Percentiles rank a stretch among this genome's conserved stretches.
These are phyloP conservation scores for Globisporangium paroecandrum DNA, from an alignment of 352 stramenopile genomes.

Conservation along the genomic window DNA sequence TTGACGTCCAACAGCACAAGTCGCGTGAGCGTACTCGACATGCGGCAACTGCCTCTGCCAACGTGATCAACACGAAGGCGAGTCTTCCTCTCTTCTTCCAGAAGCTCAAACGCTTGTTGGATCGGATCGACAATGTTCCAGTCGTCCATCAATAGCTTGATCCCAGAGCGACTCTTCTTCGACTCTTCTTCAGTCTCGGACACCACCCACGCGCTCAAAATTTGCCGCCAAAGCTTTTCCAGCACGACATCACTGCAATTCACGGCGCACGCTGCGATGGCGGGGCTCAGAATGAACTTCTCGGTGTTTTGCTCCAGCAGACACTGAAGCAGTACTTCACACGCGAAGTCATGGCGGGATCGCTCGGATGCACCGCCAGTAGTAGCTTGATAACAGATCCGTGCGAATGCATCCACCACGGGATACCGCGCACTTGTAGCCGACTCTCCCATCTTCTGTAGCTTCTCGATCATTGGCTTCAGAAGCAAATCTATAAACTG, in stretches of 20 bases:
- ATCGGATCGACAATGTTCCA: slow-evolving; percentile 41
- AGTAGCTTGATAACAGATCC: slow-evolving; percentile 25
- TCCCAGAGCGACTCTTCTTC: not conserved
- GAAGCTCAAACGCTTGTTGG: slow-evolving; percentile 53
- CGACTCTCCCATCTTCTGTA: slow-evolving; percentile 60
- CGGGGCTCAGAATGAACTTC: slow-evolving; percentile 70
- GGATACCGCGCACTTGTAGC: slow-evolving; percentile 60
- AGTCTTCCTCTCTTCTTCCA: slow-evolving; percentile 45
- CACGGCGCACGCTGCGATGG: slow-evolving; percentile 60
- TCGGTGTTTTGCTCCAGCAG: slow-evolving; percentile 74
- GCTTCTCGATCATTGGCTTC: slow-evolving; percentile 65
- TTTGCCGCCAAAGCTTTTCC: slow-evolving; percentile 36
- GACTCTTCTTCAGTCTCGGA: slow-evolving; percentile 7
- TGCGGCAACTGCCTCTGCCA: slow-evolving; percentile 17
- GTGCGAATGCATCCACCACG: slow-evolving; percentile 59
- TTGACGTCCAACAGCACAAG: slow-evolving; percentile 32
- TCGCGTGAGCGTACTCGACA: slow-evolving; percentile 43
- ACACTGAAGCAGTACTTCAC: slow-evolving; percentile 64
- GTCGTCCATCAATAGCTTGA: slow-evolving; percentile 3
- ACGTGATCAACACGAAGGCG: slow-evolving; percentile 13
- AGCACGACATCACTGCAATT: slow-evolving; percentile 58
- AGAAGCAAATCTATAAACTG: slow-evolving; percentile 60
- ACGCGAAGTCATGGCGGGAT: slow-evolving; percentile 59
- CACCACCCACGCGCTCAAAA: slow-evolving; percentile 28
- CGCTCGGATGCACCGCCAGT: slow-evolving; percentile 15